Base-by-base conservation (phyloP, 2,329 filamentous ascomycete species). In the Acrocalymma vagum region DNA sequence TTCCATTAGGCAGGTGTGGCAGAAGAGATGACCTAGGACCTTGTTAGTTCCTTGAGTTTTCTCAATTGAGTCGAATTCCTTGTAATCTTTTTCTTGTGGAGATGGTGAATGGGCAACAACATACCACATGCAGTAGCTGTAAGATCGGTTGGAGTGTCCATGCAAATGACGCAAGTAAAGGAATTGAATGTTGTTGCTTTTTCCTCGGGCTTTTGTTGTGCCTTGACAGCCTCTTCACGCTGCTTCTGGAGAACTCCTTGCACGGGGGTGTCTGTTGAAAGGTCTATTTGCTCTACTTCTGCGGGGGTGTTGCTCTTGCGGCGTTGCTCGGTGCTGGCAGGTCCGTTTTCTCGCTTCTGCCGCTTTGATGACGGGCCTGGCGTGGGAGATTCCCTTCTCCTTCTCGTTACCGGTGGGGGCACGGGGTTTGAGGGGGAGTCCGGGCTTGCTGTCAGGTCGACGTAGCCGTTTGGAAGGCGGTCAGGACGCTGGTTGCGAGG, bases 11-110 rank as follows among this genome's bases (percentile, higher is more conserved):
- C 83, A 86, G 23, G 78, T 78, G 53, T 85, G 82, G 60, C 83
- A 86, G 63, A 85, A 85, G 16, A 85, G 71, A 57, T 86, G 83
- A 0, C 82, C 81, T 83, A 40, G n/a, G n/a, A n/a, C n/a, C n/a
- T 1, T 2, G 2, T 10, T 23, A 2, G 14, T 57, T 42, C n/a
- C n/a, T n/a, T n/a, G n/a, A n/a, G n/a, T n/a, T n/a, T n/a, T n/a
- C n/a, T n/a, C n/a, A n/a, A n/a, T n/a, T n/a, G n/a, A n/a, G n/a
- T n/a, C n/a, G n/a, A n/a, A n/a, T n/a, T n/a, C n/a, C n/a, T n/a
- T n/a, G n/a, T n/a, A 61, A 54, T 16, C 29, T 17, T 14, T 15
- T 8, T 3, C 27, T 3, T 15, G 7, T 9, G 7, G 9, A 14
- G 14, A 27, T 24, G 21, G 18, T 9, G 17, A 13, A n/a, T 9